Evolutionary conservation across 2,329 filamentous ascomycete genomes (phyloP), one percentile per base, ranked within the genome.

Genomic region (Ceratocystis smalleyi): DNA sequence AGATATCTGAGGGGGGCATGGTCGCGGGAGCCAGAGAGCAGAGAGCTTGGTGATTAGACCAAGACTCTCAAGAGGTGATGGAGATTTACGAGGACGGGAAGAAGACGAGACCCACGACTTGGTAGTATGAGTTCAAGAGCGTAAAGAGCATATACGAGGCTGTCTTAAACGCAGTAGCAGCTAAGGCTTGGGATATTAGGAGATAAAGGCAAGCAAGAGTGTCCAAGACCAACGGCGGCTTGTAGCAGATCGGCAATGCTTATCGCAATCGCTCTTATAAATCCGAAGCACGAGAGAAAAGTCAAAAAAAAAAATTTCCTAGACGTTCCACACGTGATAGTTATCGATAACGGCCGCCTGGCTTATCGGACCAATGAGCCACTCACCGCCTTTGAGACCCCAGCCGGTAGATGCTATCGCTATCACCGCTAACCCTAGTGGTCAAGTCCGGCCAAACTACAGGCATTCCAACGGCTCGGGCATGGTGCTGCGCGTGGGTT

Each of bases 271-370:
- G 47, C 32, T 22, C 55, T 45, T 19, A n/a, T 60, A 43, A n/a
- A 30, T 24, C 49, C 32, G 4, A 49, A 43, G 24, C 35, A 49
- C 59, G 54, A 65, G 61, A 64, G 60, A 49, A 17, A 45, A 27
- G 27, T 6, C 12, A 57, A 65, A 65, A 62, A 66, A 66, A 66
- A 64, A 64, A 61, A 62, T 66, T 66, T 54, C 65, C 47, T 4
- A 63, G 6, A 17, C 12, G 57, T 64, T 59, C 62, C 59, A 66
- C 65, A 64, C 65, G 59, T 64, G 62, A 66, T 62, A 30, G 43
- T 62, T 64, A 66, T 66, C 65, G 62, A 66, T 66, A 66, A 66
- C 43, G 43, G 22, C n/a, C 10, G n/a, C 3, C 3, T 40, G 4
- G 17, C 61, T 64, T 64, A 64, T 64, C 65, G 43, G 49, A 32